Percentiles rank a stretch among this genome's conserved stretches.
phyloP scores from a whole-genome alignment of 176 grass and related monocot genomes.

The Saccharum officinarum region DNA sequence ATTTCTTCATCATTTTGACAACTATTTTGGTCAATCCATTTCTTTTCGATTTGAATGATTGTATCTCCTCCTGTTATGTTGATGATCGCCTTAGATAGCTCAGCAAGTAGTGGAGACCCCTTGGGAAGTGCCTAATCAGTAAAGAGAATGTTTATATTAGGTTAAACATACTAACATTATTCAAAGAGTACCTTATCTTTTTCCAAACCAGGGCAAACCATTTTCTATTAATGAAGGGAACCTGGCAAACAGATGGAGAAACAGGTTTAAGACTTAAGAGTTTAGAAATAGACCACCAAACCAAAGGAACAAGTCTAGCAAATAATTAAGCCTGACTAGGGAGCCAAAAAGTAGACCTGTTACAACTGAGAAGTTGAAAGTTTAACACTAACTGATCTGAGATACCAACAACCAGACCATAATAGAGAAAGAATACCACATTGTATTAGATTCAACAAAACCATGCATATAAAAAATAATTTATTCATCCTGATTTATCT shows the following conservation, averaged over 20 bases:
- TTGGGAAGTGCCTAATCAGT: slow-evolving; percentile 42
- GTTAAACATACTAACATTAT: not conserved
- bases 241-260: not conserved
- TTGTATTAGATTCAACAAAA: not conserved
- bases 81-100: slow-evolving; percentile 64
- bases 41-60: slow-evolving; percentile 46
- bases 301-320: not conserved
- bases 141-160: not conserved
- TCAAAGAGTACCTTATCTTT: not conserved
- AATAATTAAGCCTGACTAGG: not conserved
- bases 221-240: not conserved
- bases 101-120: slow-evolving; percentile 42
- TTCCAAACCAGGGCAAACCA: not conserved
- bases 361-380: not conserved
- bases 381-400: not conserved
- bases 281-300: not conserved
- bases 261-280: not conserved
- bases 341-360: not conserved
- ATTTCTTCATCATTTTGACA: slow-evolving; percentile 17
- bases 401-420: not conserved
- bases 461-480: not conserved
- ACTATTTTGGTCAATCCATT: slow-evolving; percentile 47
- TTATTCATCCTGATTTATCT: not conserved
- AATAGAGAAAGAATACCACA: not conserved
- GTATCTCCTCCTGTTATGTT: slow-evolving; percentile 57